Evolutionary conservation across 2,329 filamentous ascomycete genomes (phyloP).

Genomic region (Neurospora sp.): DNA sequence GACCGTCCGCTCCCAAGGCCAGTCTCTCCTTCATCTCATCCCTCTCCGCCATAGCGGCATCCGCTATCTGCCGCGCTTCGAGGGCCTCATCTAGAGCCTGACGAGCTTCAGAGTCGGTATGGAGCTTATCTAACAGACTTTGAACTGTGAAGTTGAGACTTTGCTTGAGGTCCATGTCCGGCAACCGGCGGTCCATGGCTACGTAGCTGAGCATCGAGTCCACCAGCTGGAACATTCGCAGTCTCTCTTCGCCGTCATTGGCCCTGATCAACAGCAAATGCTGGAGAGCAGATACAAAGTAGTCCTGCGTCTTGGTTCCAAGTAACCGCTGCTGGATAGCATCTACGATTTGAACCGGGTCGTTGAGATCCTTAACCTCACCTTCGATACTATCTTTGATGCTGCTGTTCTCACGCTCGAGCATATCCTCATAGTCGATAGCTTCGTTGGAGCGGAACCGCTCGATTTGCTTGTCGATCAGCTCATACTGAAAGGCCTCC

Average conservation of each 20-base stretch:
- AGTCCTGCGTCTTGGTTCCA: conserved; percentile 81
- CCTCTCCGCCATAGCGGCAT: conserved; percentile 89
- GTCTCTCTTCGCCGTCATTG: conserved; percentile 81
- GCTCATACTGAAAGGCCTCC: conserved; percentile 96
- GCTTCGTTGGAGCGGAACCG: conserved; percentile 88
- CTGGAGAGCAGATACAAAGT: conserved; percentile 91
- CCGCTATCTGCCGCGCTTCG: conserved; percentile 84
- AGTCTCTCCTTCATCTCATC: conserved; percentile 88
- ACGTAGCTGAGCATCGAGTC: conserved; percentile 99
- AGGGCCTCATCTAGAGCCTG: conserved; percentile 86
- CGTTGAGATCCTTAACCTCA: conserved; percentile 83
- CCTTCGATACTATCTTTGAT: conserved; percentile 81
- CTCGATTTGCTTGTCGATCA: conserved; percentile 97
- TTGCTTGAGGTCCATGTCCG: conserved; percentile 96
- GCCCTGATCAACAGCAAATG: conserved; percentile 88
- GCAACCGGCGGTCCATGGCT: conserved; percentile 90
- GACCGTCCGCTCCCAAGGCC: conserved; percentile 82
- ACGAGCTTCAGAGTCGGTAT: conserved; percentile 90
- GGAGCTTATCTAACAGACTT: conserved; percentile 85
- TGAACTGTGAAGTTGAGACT: conserved; percentile 97
- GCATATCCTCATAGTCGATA: conserved; percentile 95
- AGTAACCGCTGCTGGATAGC: conserved; percentile 80
- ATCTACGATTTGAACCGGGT: conserved; percentile 87
- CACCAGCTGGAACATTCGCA: conserved; percentile 94
- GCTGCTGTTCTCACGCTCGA: conserved; percentile 83